phyloP scores from a whole-genome alignment of 2,329 filamentous ascomycete genomes.

The Aspergillus viridinutans region DNA sequence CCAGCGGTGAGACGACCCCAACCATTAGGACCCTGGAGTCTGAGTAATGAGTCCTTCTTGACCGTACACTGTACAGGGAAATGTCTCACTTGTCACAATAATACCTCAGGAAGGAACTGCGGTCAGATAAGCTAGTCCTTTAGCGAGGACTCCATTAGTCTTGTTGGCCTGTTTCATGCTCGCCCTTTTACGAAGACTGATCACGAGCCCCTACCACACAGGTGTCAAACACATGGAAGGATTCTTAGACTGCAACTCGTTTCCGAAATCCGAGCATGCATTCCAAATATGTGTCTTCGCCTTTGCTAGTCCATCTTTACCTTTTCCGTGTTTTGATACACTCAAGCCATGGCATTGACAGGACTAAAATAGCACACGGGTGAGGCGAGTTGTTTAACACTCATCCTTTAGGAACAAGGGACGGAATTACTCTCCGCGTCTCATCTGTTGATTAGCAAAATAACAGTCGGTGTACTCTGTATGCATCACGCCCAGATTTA shows the following conservation, averaged over 20 bases:
- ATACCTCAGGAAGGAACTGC: background rate
- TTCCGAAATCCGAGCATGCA: background rate
- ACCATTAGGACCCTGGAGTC: background rate
- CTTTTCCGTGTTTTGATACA: background rate
- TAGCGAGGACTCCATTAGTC: background rate
- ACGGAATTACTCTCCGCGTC: background rate
- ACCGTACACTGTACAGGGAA: background rate
- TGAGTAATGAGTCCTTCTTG: background rate
- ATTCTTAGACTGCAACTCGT: background rate
- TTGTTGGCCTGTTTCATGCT: background rate
- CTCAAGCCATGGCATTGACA: background rate
- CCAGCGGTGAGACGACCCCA: background rate
- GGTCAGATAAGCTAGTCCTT: background rate
- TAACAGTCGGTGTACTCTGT: background rate
- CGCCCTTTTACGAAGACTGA: background rate
- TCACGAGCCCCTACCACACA: background rate
- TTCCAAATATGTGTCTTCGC: background rate
- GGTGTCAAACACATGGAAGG: background rate
- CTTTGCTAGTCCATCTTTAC: background rate
- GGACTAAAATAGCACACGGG: background rate
- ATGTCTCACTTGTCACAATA: background rate
- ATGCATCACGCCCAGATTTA: background rate
- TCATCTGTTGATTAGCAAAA: background rate
- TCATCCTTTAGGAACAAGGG: background rate
- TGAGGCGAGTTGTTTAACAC: background rate